Conservation (phyloP, 2,329 filamentous ascomycete genomes). For the Fusarium oxysporum region DNA sequence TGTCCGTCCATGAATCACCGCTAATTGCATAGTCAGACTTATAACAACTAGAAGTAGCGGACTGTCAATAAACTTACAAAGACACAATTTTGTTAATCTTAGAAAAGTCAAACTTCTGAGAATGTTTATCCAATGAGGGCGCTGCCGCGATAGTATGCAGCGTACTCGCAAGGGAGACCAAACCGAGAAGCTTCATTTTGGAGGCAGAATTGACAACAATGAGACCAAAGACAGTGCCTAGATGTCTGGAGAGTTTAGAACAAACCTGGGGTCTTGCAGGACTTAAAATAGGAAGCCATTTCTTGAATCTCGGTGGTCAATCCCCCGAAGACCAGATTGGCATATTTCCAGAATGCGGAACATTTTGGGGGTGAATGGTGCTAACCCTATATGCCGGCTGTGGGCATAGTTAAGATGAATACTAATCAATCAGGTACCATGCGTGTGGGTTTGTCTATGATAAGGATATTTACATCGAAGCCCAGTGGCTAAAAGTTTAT, state of each 20-base stretch:
- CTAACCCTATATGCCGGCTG: not conserved
- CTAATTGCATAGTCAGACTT: not conserved
- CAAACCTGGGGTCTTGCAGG: accelerated
- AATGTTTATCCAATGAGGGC: not conserved
- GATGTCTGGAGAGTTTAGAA: accelerated
- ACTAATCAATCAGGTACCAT: not conserved
- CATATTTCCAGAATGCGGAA: not conserved
- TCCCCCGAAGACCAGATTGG: not conserved
- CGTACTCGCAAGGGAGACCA: not conserved
- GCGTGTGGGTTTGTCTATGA: not conserved
- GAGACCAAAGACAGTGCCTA: accelerated
- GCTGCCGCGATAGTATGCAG: accelerated
- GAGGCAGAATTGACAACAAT: not conserved
- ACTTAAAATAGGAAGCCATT: not conserved
- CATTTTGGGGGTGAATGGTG: not conserved
- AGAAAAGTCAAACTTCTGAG: not conserved
- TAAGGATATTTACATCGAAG: accelerated
- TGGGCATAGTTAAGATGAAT: too few relatives aligned
- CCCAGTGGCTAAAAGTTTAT: too few relatives aligned
- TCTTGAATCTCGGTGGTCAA: not conserved
- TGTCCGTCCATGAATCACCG: conserved; percentile 22
- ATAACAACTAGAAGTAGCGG: accelerated
- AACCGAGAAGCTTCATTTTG: not conserved
- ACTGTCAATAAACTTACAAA: not conserved
- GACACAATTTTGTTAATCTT: not conserved